Conservation (phyloP, 78 protist species). For the Diacronema lutheri region DNA sequence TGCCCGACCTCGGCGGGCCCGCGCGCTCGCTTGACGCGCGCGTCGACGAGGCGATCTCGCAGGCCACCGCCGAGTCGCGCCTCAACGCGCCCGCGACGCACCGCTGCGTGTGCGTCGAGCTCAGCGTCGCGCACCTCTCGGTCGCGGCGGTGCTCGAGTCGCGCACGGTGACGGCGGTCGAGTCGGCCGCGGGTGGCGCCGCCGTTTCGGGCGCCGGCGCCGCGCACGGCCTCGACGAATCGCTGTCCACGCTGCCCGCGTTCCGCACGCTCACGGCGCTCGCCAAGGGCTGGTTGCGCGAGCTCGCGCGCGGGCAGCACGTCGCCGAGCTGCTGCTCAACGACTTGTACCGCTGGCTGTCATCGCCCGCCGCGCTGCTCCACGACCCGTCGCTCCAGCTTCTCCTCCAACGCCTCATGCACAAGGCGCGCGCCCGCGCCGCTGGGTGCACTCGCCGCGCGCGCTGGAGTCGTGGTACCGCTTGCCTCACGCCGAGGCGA, state of each 20-base stretch:
- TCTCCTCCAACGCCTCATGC: background rate
- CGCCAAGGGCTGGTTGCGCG: background rate
- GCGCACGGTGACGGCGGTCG: background rate
- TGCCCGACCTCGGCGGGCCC: background rate
- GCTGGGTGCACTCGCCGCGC: background rate
- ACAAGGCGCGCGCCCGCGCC: background rate
- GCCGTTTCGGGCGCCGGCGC: background rate
- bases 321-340: conserved; percentile 15
- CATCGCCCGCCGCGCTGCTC: background rate
- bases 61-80: background rate
- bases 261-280: background rate
- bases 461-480: background rate
- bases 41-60: conserved; percentile 3
- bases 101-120: conserved; percentile 65
- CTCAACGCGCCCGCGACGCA: conserved; percentile 44
- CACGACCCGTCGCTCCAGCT: conserved; percentile 12
- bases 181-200: background rate
- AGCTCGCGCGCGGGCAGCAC: background rate
- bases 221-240: background rate
- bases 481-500: too few relatives aligned
- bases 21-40: background rate
- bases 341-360: conserved; percentile 22
- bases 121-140: conserved; percentile 49
- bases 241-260: too few relatives aligned
- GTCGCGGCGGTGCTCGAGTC: conserved; percentile 65